Evolutionary conservation across 2,329 filamentous ascomycete genomes (phyloP).

Genomic region (Penicillium nordicum): DNA sequence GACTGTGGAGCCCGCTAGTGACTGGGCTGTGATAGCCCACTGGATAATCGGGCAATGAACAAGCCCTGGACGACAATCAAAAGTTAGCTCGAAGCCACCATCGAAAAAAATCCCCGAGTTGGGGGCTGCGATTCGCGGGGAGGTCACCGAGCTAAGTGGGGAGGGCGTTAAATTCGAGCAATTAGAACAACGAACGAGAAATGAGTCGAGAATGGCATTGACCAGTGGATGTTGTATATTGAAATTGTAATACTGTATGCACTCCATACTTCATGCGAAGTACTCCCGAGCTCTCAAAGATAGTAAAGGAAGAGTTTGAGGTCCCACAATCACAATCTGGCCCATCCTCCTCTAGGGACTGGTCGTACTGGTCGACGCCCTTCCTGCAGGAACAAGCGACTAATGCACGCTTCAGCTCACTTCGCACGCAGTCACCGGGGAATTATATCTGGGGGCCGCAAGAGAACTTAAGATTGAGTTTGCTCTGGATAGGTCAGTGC

Average conservation of each 20-base stretch:
- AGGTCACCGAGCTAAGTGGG: conserved; percentile 11
- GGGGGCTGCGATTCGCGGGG: conserved; percentile 14
- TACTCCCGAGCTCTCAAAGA: neutral
- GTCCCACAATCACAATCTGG: conserved; percentile 19
- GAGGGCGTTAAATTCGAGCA: conserved; percentile 16
- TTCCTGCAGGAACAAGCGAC: conserved; percentile 33
- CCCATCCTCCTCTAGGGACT: conserved; percentile 7
- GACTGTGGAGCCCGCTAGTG: conserved; percentile 8
- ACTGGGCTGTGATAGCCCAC: conserved; percentile 19
- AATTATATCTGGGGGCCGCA: neutral
- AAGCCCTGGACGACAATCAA: conserved; percentile 6
- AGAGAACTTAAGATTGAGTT: neutral
- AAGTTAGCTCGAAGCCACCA: conserved; percentile 11
- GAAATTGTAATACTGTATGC: neutral
- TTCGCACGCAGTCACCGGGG: conserved; percentile 3
- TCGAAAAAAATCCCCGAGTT: conserved; percentile 7
- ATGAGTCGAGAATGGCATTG: neutral
- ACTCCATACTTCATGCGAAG: neutral
- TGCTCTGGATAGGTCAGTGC: neutral
- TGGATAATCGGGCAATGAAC: conserved; percentile 10
- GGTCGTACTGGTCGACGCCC: conserved; percentile 15
- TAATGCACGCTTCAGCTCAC: conserved; percentile 32
- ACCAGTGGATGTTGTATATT: neutral
- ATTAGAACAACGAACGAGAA: conserved; percentile 7
- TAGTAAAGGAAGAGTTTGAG: neutral